phyloP scores from a whole-genome alignment of 1,284 basidiomycete genomes.

The Trichosporon sp. region DNA sequence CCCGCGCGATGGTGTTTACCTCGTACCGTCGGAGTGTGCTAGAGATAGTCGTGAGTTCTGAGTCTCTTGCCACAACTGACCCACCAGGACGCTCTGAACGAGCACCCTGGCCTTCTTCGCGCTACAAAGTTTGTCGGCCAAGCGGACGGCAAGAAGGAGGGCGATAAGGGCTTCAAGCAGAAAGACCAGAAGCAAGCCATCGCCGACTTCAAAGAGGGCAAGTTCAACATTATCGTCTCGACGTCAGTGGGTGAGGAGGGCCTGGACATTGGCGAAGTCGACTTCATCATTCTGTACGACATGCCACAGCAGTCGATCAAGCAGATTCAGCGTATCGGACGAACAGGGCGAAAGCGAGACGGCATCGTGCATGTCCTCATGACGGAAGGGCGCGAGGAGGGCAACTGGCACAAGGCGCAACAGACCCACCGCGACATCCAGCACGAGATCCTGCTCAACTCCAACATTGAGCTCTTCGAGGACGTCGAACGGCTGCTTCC shows the following conservation, averaged over 20 bases:
- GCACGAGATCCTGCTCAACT: conserved; percentile 75
- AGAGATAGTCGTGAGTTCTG: conserved; percentile 64
- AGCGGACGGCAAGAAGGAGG: conserved; percentile 65
- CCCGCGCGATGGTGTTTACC: conserved; percentile 94
- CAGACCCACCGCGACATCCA: conserved; percentile 85
- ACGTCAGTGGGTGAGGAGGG: conserved; percentile 99
- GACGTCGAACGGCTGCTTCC: conserved; percentile 87
- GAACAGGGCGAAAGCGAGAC: conserved; percentile 88
- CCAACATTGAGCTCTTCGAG: conserved; percentile 81
- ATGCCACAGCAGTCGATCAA: conserved; percentile 93
- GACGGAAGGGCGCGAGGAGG: conserved; percentile 82
- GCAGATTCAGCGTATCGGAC: conserved; percentile 90
- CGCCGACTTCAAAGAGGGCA: conserved; percentile 75
- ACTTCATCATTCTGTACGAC: conserved; percentile 94
- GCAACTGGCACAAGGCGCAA: conserved; percentile 85
- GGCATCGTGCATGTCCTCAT: conserved; percentile 91
- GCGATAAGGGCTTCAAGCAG: conserved; percentile 81
- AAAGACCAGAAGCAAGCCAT: conserved; percentile 76
- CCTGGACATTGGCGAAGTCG: conserved; percentile 98
- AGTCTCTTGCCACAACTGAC: not conserved
- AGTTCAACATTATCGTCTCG: conserved; percentile 87
- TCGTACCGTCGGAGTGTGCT: conserved; percentile 82
- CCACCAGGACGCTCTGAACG: conserved; percentile 58
- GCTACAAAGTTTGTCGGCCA: conserved; percentile 88
- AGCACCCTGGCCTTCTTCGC: conserved; percentile 65